phyloP scores from a whole-genome alignment of 805 yeast genomes.

The Ogataea glucozyma region DNA sequence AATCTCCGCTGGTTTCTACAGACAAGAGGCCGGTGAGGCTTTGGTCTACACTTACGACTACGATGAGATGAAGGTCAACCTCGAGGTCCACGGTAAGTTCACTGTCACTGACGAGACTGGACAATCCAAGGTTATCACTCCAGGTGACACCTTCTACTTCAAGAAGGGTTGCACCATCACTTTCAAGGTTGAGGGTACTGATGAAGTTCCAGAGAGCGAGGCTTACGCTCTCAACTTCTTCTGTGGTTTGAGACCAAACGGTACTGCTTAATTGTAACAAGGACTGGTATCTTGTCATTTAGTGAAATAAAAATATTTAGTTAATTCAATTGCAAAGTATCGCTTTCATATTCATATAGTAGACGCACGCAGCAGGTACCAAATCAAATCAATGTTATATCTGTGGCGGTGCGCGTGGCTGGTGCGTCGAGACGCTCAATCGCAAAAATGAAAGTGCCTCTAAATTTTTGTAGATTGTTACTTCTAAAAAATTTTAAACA shows the following conservation, averaged over 20 bases:
- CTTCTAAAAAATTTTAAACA: background rate
- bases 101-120: constrained; percentile 65
- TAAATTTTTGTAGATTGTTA: too few relatives aligned
- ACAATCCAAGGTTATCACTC: constrained; percentile 51
- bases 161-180: constrained; percentile 68
- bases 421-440: too few relatives aligned
- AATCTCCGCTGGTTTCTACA: constrained; percentile 68
- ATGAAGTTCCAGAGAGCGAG: constrained; percentile 33
- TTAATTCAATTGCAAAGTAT: constrained; percentile 1
- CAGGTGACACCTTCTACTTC: constrained; percentile 70
- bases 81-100: constrained; percentile 69
- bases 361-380: too few relatives aligned
- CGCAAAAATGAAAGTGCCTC: background rate
- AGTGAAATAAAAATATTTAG: constrained; percentile 4
- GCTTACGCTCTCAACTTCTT: constrained; percentile 68
- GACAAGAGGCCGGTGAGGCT: constrained; percentile 66
- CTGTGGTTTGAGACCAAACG: constrained; percentile 58
- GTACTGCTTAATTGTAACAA: constrained; percentile 28
- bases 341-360: background rate
- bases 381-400: too few relatives aligned
- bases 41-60: constrained; percentile 65
- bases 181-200: constrained; percentile 48
- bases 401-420: constrained; percentile 1
- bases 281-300: constrained; percentile 9
- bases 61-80: constrained; percentile 70